Evolutionary conservation across 2,329 filamentous ascomycete species (phyloP), one percentile per base, ranked within the genome.

Genomic region (Botrytis porri): DNA sequence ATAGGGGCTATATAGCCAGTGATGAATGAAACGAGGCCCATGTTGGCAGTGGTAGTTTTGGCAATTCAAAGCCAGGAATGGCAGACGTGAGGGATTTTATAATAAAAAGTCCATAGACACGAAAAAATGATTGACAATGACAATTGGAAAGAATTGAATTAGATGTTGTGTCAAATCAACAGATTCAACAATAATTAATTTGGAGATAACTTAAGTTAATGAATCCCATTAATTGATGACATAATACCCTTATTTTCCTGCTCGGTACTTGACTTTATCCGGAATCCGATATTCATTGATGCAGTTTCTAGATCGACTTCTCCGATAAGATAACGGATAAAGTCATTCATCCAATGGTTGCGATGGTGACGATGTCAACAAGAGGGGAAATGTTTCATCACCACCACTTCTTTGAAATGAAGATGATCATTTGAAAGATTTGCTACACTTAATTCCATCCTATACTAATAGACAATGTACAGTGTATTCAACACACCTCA

Each of bases 1-100:
- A 89, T 81, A 35, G 89, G 89, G 80, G 89, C 88, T 75, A 88
- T 81, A 79, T 86, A 86, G 83, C 86, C 87, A 80, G 87, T 84
- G 74, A 89, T 74, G 43, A 79, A 77, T 59, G 78, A 75, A 61
- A 78, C 48, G 67, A 81, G 70, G 20, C 77, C 79, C 79, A 80
- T 81, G 32, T 75, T 80, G 77, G 60, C 7, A 6, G 32, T 20
- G 39, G 59, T 22, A 32, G 4, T 32, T 39, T 32, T 60, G 41
- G 43, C 16, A 18, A 45, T 63, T 72, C 32, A 7, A 41, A 41
- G 70, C 70, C 70, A 37, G 39, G 18, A 72, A 37, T 69, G 70
- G 63, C 70, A 72, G 39, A 41, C 51, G 25, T 37, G 39, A 72
- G 10, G 62, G 10, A 20, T 41, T 48, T n/a, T 72, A 72, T 72